Conservation (phyloP, 257 asterid species). For the Orobanche coerulescens region DNA sequence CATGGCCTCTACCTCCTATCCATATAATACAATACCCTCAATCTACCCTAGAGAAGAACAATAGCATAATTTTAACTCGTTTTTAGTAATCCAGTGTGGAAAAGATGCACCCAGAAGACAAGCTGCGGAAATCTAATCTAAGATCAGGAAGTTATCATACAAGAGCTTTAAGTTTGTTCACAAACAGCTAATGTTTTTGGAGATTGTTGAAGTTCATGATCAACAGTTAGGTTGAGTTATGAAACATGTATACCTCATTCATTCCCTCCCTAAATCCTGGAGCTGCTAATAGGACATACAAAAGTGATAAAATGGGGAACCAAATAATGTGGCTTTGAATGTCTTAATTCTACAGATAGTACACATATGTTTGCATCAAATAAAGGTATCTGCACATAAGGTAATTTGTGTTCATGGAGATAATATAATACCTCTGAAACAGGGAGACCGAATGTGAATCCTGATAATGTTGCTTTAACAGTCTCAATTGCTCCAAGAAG, state of each 20-base stretch:
- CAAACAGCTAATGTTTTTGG: conserved; percentile 16
- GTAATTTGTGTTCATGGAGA: conserved; percentile 14
- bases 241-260: conserved; percentile 11
- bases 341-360: not conserved
- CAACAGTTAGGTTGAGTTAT: conserved; percentile 9
- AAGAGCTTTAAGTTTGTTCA: conserved; percentile 11
- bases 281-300: conserved; percentile 10
- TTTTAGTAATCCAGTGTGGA: not conserved
- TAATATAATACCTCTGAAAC: conserved; percentile 70
- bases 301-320: conserved; percentile 14
- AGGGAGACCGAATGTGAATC: conserved; percentile 87
- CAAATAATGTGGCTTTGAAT: conserved; percentile 8
- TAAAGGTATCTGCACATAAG: conserved; percentile 13
- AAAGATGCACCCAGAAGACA: conserved; percentile 5
- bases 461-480: conserved; percentile 74
- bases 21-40: conserved; percentile 9
- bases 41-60: conserved; percentile 11
- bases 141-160: conserved; percentile 9
- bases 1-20: conserved; percentile 1
- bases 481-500: conserved; percentile 88
- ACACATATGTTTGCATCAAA: conserved; percentile 8
- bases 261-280: conserved; percentile 17
- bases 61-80: conserved; percentile 2
- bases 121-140: not conserved
- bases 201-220: conserved; percentile 14